A percentile compares a stretch with the other conserved stretches of the same genome.
Evolutionary conservation across 495 filamentous ascomycete species (phyloP).

Genomic region (Opeltia flavorubescens): DNA sequence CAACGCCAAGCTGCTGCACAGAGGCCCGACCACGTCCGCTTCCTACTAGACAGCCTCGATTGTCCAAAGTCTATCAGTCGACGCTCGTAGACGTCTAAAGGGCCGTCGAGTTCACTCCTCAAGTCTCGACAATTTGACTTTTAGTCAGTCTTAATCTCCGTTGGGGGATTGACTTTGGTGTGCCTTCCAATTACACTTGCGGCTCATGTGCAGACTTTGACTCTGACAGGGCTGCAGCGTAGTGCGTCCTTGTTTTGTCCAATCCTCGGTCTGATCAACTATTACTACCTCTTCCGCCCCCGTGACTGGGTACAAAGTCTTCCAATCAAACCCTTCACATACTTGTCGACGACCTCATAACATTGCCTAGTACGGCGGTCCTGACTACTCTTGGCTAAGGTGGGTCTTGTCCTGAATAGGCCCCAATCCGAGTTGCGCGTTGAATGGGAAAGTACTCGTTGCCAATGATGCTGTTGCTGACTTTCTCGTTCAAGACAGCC

Average conservation of each 20-base stretch:
- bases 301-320: conserved; percentile 9
- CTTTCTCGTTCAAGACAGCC: not conserved
- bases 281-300: conserved; percentile 8
- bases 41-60: conserved; percentile 1
- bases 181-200: conserved; percentile 8
- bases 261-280: conserved; percentile 10
- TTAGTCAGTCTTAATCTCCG: not conserved
- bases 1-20: conserved; percentile 13
- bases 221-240: conserved; percentile 15
- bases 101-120: too few relatives aligned
- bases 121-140: too few relatives aligned
- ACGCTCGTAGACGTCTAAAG: not conserved
- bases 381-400: not conserved
- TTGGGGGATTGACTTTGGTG: conserved; percentile 6
- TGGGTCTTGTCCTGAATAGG: not conserved
- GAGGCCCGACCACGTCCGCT: conserved; percentile 15
- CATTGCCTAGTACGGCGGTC: not conserved
- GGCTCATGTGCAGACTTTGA: conserved; percentile 13
- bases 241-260: conserved; percentile 13
- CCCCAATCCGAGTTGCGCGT: not conserved
- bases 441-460: not conserved
- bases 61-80: not conserved
- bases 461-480: not conserved
- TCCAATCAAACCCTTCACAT: conserved; percentile 13
- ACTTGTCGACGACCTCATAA: not conserved